These are phyloP conservation scores for Biscutella auriculata DNA, from an alignment of 441 rosid species.

Conservation along the genomic window DNA sequence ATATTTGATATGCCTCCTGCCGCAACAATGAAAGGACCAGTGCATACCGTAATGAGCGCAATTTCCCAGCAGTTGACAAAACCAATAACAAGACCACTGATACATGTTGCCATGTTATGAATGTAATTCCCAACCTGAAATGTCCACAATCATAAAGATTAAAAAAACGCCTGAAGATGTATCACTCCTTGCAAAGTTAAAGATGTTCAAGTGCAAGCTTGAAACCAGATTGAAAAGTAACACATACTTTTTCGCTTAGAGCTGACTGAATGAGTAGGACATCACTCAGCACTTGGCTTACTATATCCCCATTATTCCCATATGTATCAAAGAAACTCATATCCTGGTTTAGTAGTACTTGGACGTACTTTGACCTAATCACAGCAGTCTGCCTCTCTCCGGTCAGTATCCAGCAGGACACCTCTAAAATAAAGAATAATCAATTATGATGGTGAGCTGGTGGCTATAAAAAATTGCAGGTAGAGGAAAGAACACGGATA, in stretches of 20 bases:
- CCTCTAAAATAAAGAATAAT: slow-evolving; percentile 36
- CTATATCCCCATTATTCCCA: slow-evolving; percentile 96
- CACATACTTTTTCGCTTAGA: slow-evolving; percentile 82
- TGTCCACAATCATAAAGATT: slow-evolving; percentile 6
- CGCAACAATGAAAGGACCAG: slow-evolving; percentile 93
- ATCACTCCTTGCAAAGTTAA: background rate
- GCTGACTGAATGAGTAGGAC: slow-evolving; percentile 95
- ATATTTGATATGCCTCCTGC: slow-evolving; percentile 98
- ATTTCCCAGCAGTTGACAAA: slow-evolving; percentile 92
- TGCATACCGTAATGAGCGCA: slow-evolving; percentile 79
- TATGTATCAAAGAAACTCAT: slow-evolving; percentile 97
- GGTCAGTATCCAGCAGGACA: slow-evolving; percentile 95
- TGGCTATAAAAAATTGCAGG: slow-evolving; percentile 10
- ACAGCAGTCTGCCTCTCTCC: slow-evolving; percentile 98
- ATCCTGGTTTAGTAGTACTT: slow-evolving; percentile 89
- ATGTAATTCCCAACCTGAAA: slow-evolving; percentile 97
- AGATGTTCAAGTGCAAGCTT: slow-evolving; percentile 1
- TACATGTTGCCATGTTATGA: slow-evolving; percentile 97
- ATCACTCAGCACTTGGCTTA: slow-evolving; percentile 93
- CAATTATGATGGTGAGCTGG: background rate
- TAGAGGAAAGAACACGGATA: too few relatives aligned
- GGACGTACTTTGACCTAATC: slow-evolving; percentile 83
- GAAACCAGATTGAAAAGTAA: slow-evolving; percentile 13
- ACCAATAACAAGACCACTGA: slow-evolving; percentile 78
- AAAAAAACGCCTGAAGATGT: slow-evolving; percentile 9